Conservation (phyloP, 1,284 basidiomycete species). For the Fomitopsis pinicola region DNA sequence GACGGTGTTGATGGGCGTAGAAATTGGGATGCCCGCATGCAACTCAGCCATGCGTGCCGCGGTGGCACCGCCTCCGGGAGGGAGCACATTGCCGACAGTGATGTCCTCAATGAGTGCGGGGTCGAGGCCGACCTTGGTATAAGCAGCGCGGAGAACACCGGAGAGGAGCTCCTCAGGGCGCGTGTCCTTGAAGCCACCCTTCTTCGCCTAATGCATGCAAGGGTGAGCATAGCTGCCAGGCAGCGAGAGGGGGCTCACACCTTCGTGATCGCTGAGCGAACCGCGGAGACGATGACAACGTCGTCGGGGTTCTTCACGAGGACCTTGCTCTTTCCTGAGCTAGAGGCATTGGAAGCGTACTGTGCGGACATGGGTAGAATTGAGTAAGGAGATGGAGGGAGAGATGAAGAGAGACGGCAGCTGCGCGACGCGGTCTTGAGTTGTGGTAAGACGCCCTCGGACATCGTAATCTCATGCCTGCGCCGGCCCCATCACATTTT, state of each 20-base stretch:
- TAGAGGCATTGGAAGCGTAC: not conserved
- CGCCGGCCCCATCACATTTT: not conserved
- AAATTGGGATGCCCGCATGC: constrained; percentile 87
- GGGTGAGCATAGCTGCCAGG: not conserved
- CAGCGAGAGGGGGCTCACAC: constrained; percentile 33
- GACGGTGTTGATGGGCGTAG: constrained; percentile 79
- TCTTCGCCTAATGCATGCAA: constrained; percentile 54
- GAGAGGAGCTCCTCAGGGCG: constrained; percentile 88
- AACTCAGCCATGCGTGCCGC: constrained; percentile 95
- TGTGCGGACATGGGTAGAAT: not conserved
- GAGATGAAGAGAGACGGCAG: not conserved
- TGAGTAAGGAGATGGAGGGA: not conserved
- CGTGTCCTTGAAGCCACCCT: constrained; percentile 94
- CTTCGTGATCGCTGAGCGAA: constrained; percentile 90
- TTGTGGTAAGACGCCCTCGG: not conserved
- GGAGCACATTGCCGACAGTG: constrained; percentile 91
- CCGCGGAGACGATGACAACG: constrained; percentile 87
- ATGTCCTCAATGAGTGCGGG: constrained; percentile 86
- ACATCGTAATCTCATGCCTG: not conserved
- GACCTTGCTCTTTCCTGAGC: constrained; percentile 41
- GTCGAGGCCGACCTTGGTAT: constrained; percentile 65
- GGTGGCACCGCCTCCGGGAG: constrained; percentile 85
- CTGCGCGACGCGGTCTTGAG: not conserved
- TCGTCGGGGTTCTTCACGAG: constrained; percentile 69
- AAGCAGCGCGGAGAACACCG: constrained; percentile 73